Evolutionary conservation across 2,329 filamentous ascomycete species (phyloP).

Genomic region (Claviceps purpurea): DNA sequence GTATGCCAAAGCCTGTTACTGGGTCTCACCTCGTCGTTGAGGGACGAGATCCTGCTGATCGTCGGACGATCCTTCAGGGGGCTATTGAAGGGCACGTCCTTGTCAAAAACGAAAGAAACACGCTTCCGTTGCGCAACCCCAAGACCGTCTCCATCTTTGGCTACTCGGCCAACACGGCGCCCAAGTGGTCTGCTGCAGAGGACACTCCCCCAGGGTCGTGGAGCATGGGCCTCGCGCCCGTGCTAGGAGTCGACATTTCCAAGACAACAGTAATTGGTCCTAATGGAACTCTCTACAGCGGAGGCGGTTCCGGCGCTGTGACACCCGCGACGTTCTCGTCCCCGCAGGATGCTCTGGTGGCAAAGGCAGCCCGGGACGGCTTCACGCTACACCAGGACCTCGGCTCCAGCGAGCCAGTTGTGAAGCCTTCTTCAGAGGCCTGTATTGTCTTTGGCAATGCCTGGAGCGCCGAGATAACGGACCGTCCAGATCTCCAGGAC

Average conservation of each 20-base stretch:
- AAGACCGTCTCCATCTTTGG: constrained; percentile 43
- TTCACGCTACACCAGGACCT: constrained; percentile 49
- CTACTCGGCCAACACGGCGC: constrained; percentile 38
- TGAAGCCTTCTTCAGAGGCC: constrained; percentile 40
- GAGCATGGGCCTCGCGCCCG: neutral
- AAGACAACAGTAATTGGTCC: constrained; percentile 20
- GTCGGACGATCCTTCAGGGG: constrained; percentile 32
- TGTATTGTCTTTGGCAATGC: constrained; percentile 56
- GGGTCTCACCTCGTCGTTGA: constrained; percentile 39
- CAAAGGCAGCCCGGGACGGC: constrained; percentile 38
- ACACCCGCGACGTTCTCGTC: constrained; percentile 32
- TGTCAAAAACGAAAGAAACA: constrained; percentile 43
- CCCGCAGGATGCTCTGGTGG: constrained; percentile 40
- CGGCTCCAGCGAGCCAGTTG: constrained; percentile 28
- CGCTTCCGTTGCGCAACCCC: constrained; percentile 39
- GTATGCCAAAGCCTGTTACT: constrained; percentile 35
- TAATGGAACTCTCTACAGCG: constrained; percentile 26
- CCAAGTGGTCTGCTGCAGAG: neutral
- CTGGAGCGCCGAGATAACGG: constrained; percentile 59
- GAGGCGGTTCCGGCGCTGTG: constrained; percentile 34
- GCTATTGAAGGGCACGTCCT: constrained; percentile 51
- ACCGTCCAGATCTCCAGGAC: constrained; percentile 49
- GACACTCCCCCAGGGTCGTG: neutral
- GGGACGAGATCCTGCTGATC: constrained; percentile 32
- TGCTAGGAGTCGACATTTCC: neutral